Evolutionary conservation across 1,284 basidiomycete genomes (phyloP).

Genomic region (Ceraceosorus guamensis): DNA sequence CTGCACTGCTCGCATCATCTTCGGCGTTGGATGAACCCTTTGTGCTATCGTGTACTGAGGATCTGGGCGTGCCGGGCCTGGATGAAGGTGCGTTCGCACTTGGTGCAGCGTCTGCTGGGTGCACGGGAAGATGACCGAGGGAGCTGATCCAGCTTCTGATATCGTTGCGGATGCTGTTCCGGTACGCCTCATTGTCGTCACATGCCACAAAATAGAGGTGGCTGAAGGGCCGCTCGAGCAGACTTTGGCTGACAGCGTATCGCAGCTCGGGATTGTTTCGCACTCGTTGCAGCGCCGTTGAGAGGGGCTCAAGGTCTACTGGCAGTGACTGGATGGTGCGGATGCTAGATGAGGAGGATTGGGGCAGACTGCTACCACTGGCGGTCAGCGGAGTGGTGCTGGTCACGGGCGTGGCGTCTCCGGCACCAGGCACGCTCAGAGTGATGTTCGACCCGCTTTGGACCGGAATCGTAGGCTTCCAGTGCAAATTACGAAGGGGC

Average conservation of each 20-base stretch:
- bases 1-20: neutral
- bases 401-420: neutral
- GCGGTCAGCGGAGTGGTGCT: constrained; percentile 1
- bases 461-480: constrained; percentile 24
- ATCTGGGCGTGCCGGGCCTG: constrained; percentile 11
- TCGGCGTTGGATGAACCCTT: neutral
- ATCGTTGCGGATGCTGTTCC: constrained; percentile 40
- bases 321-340: constrained; percentile 34
- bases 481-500: constrained; percentile 44
- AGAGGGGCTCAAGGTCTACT: constrained; percentile 25
- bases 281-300: constrained; percentile 12
- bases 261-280: constrained; percentile 12
- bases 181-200: constrained; percentile 44
- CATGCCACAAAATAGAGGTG: constrained; percentile 44
- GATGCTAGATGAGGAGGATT: constrained; percentile 7
- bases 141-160: constrained; percentile 42
- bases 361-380: constrained; percentile 1
- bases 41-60: neutral
- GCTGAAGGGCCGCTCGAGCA: constrained; percentile 35
- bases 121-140: constrained; percentile 15
- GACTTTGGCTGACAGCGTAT: constrained; percentile 13
- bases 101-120: constrained; percentile 2
- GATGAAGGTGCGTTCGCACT: constrained; percentile 10
- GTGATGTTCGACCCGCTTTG: neutral
- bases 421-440: neutral